Percentiles rank a stretch among this genome's conserved stretches.
Evolutionary conservation across 768 basidiomycete genomes (phyloP).

Genomic region (Trametes cubensis): DNA sequence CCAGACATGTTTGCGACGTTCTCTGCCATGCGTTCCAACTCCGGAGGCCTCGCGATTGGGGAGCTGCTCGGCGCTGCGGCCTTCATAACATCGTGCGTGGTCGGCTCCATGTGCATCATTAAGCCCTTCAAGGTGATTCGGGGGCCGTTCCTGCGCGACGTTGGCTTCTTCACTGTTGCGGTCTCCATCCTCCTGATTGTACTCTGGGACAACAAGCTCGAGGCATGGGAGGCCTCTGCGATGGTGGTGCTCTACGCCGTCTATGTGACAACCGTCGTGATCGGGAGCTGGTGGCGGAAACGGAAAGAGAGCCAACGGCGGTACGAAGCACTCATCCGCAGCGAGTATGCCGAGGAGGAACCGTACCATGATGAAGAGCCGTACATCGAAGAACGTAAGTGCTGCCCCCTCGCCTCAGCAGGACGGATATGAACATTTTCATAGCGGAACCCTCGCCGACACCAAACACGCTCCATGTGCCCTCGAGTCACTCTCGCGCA

Average conservation of each 20-base stretch:
- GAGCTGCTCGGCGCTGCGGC: conserved; percentile 94
- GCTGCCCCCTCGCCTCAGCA: not conserved
- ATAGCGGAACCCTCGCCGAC: conserved; percentile 16
- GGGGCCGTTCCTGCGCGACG: conserved; percentile 86
- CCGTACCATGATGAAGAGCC: conserved; percentile 47
- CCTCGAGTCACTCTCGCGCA: conserved; percentile 30
- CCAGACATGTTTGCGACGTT: conserved; percentile 97
- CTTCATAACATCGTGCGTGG: conserved; percentile 96
- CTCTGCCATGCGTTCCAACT: conserved; percentile 83
- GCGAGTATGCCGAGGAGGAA: conserved; percentile 60
- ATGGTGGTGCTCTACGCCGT: conserved; percentile 74
- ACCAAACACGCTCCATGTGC: conserved; percentile 35
- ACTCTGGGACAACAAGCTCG: conserved; percentile 75
- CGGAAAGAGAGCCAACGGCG: conserved; percentile 50
- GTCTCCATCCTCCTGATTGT: conserved; percentile 76
- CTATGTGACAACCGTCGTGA: conserved; percentile 78
- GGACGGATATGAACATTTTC: not conserved
- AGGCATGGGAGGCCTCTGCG: conserved; percentile 67
- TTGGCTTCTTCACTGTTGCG: conserved; percentile 90
- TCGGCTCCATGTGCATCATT: conserved; percentile 97
- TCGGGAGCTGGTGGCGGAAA: conserved; percentile 76
- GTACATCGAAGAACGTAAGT: conserved; percentile 67
- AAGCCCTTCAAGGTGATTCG: conserved; percentile 87
- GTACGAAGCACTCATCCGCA: conserved; percentile 55
- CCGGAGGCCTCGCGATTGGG: conserved; percentile 90